Conservation (phyloP, 1,284 basidiomycete species). For the Vanrija sp. region DNA sequence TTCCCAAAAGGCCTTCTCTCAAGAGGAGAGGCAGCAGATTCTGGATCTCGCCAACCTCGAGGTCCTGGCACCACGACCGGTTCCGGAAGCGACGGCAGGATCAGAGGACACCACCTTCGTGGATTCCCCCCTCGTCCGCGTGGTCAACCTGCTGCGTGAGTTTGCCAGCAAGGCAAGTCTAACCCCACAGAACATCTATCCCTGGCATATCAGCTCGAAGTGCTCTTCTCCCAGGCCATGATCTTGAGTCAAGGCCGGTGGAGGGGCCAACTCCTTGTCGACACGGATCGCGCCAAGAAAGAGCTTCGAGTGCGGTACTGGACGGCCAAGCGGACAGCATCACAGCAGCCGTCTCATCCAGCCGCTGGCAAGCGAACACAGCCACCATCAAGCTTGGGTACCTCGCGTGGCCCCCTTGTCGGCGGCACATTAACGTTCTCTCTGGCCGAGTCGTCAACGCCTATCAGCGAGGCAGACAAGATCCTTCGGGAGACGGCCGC, state of each 20-base stretch:
- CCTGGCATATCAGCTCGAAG: slow-evolving; percentile 41
- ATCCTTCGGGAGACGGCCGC: slow-evolving; percentile 19
- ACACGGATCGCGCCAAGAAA: slow-evolving; percentile 34
- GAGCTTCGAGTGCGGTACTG: slow-evolving; percentile 36
- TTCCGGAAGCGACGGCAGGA: slow-evolving; percentile 1
- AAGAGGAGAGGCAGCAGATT: slow-evolving; percentile 37
- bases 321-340: slow-evolving; percentile 21
- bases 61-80: slow-evolving; percentile 22
- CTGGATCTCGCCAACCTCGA: slow-evolving; percentile 40
- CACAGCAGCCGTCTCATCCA: slow-evolving; percentile 8
- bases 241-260: slow-evolving; percentile 31
- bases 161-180: not conserved
- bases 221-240: slow-evolving; percentile 36
- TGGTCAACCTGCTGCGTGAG: slow-evolving; percentile 44
- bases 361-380: slow-evolving; percentile 20
- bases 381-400: slow-evolving; percentile 2
- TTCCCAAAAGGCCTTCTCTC: slow-evolving; percentile 15
- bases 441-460: slow-evolving; percentile 19
- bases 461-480: slow-evolving; percentile 13
- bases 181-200: slow-evolving; percentile 35
- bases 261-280: slow-evolving; percentile 34
- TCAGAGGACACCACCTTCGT: slow-evolving; percentile 11
- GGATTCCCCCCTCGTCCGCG: slow-evolving; percentile 38
- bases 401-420: slow-evolving; percentile 14
- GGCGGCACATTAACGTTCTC: slow-evolving; percentile 33